Conservation (phyloP, 2,329 filamentous ascomycete species). For the Ascochyta pisi region DNA sequence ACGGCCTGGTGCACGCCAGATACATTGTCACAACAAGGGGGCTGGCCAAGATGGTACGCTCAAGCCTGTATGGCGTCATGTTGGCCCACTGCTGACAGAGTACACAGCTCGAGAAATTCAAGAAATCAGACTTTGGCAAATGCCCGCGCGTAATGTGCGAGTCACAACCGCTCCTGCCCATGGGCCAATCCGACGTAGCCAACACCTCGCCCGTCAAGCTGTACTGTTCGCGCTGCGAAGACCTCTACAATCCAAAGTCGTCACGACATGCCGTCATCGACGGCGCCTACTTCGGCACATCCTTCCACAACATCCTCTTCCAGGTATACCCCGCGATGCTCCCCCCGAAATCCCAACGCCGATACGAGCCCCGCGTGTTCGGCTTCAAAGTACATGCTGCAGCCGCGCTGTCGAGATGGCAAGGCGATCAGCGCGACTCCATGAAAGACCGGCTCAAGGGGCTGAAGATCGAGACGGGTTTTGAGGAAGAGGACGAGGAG, state of each 20-base stretch:
- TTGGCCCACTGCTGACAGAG: conserved; percentile 16
- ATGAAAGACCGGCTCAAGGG: conserved; percentile 80
- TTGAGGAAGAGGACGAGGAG: conserved; percentile 70
- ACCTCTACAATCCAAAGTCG: conserved; percentile 98
- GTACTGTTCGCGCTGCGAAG: conserved; percentile 96
- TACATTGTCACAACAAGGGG: conserved; percentile 97
- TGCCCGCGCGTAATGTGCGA: conserved; percentile 96
- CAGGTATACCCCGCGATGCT: conserved; percentile 94
- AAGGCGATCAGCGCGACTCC: conserved; percentile 78
- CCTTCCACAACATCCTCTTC: conserved; percentile 99
- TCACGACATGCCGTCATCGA: conserved; percentile 94
- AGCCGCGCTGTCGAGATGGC: conserved; percentile 89
- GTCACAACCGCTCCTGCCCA: conserved; percentile 89
- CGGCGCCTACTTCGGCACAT: conserved; percentile 96
- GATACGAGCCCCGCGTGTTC: conserved; percentile 90
- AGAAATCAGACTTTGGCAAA: conserved; percentile 97
- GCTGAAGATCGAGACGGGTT: conserved; percentile 74
- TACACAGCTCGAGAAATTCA: conserved; percentile 94
- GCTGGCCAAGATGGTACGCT: conserved; percentile 87
- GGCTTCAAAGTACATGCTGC: conserved; percentile 95
- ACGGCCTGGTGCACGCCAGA: conserved; percentile 92
- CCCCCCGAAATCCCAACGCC: conserved; percentile 81
- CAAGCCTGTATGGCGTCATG: not conserved
- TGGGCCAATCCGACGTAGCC: conserved; percentile 89
- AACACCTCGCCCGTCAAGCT: conserved; percentile 92